Evolutionary conservation across 768 basidiomycete species (phyloP).

Genomic region (Crassisporium funariophilum): DNA sequence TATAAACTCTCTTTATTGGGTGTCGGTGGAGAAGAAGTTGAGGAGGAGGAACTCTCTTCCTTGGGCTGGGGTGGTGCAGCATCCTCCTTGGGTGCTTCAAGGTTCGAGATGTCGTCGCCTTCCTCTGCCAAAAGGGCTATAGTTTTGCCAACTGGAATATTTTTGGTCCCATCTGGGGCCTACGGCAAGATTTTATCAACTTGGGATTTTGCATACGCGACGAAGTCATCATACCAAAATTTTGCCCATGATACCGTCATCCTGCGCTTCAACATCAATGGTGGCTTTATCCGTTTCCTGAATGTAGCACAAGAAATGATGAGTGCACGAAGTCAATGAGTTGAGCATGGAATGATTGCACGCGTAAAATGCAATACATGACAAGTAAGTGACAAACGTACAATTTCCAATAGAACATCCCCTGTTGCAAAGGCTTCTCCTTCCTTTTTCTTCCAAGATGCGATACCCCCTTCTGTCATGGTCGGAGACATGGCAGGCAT

Average conservation of each 20-base stretch:
- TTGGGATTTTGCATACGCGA: too few species aligned
- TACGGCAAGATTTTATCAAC: constrained; percentile 10
- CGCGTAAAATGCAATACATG: not conserved
- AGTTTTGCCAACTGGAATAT: constrained; percentile 81
- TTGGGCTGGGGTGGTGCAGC: constrained; percentile 28
- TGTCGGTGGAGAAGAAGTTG: constrained; percentile 31
- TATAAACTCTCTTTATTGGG: constrained; percentile 16
- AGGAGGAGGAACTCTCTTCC: constrained; percentile 21
- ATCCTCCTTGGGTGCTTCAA: constrained; percentile 62
- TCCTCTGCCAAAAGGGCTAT: constrained; percentile 96
- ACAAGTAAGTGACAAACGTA: constrained; percentile 38
- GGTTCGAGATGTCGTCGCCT: constrained; percentile 90
- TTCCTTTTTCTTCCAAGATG: constrained; percentile 87
- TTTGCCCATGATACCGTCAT: constrained; percentile 93
- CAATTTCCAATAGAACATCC: constrained; percentile 89
- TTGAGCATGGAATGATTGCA: not conserved
- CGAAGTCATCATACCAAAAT: constrained; percentile 66
- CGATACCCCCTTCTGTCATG: constrained; percentile 93
- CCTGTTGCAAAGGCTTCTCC: constrained; percentile 81
- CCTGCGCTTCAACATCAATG: constrained; percentile 98
- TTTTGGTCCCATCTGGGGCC: constrained; percentile 74
- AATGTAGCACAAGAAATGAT: constrained; percentile 11
- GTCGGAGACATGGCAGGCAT: constrained; percentile 99
- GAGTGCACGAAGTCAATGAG: not conserved
- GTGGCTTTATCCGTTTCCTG: constrained; percentile 95